Evolutionary conservation across 164 flowering plant genomes (phyloP).

Genomic region (Vitis cinerea): DNA sequence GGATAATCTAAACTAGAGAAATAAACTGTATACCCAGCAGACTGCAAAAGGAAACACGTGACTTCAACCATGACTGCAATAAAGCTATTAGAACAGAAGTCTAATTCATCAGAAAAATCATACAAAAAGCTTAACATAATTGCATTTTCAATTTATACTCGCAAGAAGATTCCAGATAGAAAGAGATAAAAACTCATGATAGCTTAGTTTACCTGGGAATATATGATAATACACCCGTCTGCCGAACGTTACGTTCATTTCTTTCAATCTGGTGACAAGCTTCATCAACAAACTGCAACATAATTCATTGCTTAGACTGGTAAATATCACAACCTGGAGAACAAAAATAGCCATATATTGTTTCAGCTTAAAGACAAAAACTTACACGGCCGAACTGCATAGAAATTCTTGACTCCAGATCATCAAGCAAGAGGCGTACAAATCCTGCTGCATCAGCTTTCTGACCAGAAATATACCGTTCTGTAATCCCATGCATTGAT

Average conservation of each 20-base stretch:
- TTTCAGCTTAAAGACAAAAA: constrained; percentile 12
- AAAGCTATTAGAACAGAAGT: no score
- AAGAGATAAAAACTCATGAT: not conserved
- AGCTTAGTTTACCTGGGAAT: constrained; percentile 68
- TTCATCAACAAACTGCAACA: constrained; percentile 94
- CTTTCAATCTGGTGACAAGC: constrained; percentile 97
- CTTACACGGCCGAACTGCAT: constrained; percentile 74
- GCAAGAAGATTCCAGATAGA: not conserved
- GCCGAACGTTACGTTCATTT: constrained; percentile 87
- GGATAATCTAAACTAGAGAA: not conserved
- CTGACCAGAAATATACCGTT: constrained; percentile 89
- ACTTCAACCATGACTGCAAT: no score
- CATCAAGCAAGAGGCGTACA: constrained; percentile 94
- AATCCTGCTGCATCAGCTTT: constrained; percentile 99
- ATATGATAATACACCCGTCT: constrained; percentile 82
- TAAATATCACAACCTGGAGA: constrained; percentile 4
- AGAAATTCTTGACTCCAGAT: constrained; percentile 86
- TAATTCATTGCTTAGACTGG: not conserved
- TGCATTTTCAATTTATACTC: no score
- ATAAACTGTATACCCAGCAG: no score
- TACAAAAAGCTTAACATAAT: no score
- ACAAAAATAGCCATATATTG: constrained; percentile 3
- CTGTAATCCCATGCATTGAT: constrained; percentile 99
- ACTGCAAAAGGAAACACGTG: no score
- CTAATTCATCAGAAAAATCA: no score